Evolutionary conservation across 306 rosid species (phyloP), one percentile per base, ranked within the genome.

Genomic region (Trifolium repens): DNA sequence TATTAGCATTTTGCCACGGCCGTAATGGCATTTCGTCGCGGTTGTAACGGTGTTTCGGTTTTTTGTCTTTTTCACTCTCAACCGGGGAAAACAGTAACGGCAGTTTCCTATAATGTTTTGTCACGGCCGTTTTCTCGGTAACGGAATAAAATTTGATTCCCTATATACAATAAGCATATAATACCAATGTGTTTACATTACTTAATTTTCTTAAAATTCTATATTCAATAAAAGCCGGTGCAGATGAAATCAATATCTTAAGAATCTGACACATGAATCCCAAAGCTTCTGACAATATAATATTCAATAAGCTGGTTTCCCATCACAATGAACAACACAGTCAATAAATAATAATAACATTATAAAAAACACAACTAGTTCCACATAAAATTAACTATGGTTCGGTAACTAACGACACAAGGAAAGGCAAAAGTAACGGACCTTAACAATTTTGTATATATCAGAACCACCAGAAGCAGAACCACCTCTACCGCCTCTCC

Each of bases 371-470:
- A 7, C 8, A 8, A 40, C 5, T 14, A 24, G 32, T 30, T 60
- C 10, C 42, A 60, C 13, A 19, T 5, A 40, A 39, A 39, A 62
- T 50, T 1, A 42, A 73, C 27, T 24, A 27, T 16, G 22, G 60
- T 46, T 58, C 14, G 19, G 4, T 37, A 1, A 47, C 19, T 9
- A 59, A 70, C 3, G 17, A 58, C 43, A 70, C 43, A 24, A 12
- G 5, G 58, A 37, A 49, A 10, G 5, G 17, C 19, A 4, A 44
- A 53, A 42, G n/a, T 15, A 57, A 47, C 88, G 63, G 67, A 94
- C 97, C 97, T 94, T 94, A 61, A 94, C 97, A 80, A 94, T 91
- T 84, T 91, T 94, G 87, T 77, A 94, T 35, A 94, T 91, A 69
- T 94, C 97, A 7, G 97, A 91, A 83, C 93, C 94, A n/a, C 91